Evolutionary conservation across 805 yeast genomes (phyloP), one percentile per base, ranked within the genome.

Genomic region (Wickerhamiella shivajii): DNA sequence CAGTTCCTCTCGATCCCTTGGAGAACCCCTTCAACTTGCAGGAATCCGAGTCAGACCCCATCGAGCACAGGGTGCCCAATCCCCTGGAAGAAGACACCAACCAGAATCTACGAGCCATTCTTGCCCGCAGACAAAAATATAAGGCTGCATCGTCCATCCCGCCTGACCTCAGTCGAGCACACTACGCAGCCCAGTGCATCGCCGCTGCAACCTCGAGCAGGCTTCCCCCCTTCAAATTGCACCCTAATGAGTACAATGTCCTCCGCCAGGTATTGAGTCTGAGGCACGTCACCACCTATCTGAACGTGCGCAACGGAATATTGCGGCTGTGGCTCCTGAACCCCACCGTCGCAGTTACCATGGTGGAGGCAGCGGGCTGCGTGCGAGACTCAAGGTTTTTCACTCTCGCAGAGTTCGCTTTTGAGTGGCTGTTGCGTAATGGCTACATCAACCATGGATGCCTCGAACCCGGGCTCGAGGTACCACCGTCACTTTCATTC

Each of bases 381-480:
- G 60, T 54, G 13, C 49, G 55, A 12, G 56, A 57, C 13, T 57
- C 53, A 19, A 49, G 61, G 10, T 57, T 44, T 39, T 58, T 49
- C 34, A 51, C 46, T 5, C 49, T 60, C 18, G 66, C 65, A 2
- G 65, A 59, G 39, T 56, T 59, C 19, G 64, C 64, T 5, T 61
- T 49, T 36, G 65, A 60, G 37, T 59, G 57, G 52, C 52, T 60
- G 3, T 51, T 55, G 18, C 54, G 65, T 5, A 46, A 54, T 33
- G 66, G 66, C 6, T 57, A 56, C 40, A 60, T 61, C 38, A 61
- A 60, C 39, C 60, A 50, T 40, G 66, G 66, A 5, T 60, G 61
- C 36, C 32, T 41, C 16, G 42, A 39, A 12, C 39, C 35, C 5
- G 29, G 29, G 9, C 27, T 23, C 14, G 34, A 31, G 11, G 29